Conservation (phyloP, 2,329 filamentous ascomycete genomes). For the Alternaria triticimaculans region DNA sequence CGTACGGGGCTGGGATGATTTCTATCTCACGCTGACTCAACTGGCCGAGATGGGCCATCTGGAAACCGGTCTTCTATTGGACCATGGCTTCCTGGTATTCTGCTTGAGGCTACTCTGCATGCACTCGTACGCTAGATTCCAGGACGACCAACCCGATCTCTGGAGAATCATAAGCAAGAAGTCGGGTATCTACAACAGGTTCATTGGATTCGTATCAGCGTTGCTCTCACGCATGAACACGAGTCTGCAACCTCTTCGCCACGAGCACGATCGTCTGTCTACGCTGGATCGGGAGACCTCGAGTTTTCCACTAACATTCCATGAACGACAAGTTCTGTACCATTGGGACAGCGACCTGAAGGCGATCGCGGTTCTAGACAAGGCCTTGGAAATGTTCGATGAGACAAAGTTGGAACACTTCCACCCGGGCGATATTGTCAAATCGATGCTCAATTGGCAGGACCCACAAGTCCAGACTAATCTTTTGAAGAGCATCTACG, state of each 20-base stretch:
- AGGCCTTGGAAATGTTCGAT: constrained; percentile 45
- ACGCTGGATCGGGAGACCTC: constrained; percentile 25
- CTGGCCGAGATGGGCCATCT: constrained; percentile 36
- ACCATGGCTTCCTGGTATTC: constrained; percentile 35
- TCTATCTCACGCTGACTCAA: constrained; percentile 41
- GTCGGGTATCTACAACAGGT: constrained; percentile 36
- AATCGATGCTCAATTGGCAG: constrained; percentile 34
- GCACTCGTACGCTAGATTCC: constrained; percentile 27
- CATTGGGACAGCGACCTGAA: constrained; percentile 39
- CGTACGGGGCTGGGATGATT: constrained; percentile 46
- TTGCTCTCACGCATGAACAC: constrained; percentile 40
- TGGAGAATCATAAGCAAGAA: constrained; percentile 42
- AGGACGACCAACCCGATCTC: constrained; percentile 26
- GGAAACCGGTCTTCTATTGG: constrained; percentile 38
- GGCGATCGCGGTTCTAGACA: constrained; percentile 43
- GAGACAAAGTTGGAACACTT: constrained; percentile 34
- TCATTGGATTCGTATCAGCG: constrained; percentile 39
- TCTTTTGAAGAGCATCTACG: constrained; percentile 34
- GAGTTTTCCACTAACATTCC: constrained; percentile 37
- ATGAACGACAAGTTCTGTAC: constrained; percentile 30
- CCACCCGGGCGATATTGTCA: constrained; percentile 46
- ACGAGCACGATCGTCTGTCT: constrained; percentile 25
- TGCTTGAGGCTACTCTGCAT: constrained; percentile 40
- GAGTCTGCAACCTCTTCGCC: constrained; percentile 13
- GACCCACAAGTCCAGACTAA: constrained; percentile 22